These are phyloP conservation scores for Pouteria campechiana DNA, from an alignment of 179 eudicot genomes.

Conservation along the genomic window DNA sequence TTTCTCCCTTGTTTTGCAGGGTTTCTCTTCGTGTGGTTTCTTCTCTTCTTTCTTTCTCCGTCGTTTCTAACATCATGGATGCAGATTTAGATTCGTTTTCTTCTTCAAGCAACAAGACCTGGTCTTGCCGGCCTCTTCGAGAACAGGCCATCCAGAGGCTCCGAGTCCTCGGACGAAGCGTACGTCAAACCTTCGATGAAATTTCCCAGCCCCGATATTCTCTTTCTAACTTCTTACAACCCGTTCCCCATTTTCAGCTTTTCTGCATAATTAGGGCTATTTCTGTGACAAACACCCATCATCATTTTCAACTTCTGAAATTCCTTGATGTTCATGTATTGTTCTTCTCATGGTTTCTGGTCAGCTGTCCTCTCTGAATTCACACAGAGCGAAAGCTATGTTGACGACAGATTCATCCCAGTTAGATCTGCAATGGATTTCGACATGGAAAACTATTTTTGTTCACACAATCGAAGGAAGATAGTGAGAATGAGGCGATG, in stretches of 20 bases:
- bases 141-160: constrained; percentile 25
- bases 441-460: not conserved
- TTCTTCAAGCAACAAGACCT: constrained; percentile 13
- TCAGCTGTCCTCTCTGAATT: not conserved
- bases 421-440: not conserved
- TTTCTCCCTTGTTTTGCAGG: not conserved
- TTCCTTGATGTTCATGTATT: not conserved
- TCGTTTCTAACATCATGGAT: constrained; percentile 20
- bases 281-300: constrained; percentile 6
- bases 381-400: no score
- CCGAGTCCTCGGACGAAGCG: constrained; percentile 21
- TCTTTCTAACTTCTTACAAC: no score
- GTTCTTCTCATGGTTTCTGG: not conserved
- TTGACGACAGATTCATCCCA: not conserved
- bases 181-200: no score
- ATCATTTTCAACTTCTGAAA: not conserved
- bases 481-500: constrained; percentile 52
- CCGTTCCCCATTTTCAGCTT: no score
- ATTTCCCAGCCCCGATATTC: no score
- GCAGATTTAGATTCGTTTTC: constrained; percentile 17
- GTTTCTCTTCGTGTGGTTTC: not conserved
- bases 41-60: not conserved
- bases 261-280: no score
- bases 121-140: constrained; percentile 24
- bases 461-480: constrained; percentile 66